Evolutionary conservation across 2,329 filamentous ascomycete genomes (phyloP), one percentile per base, ranked within the genome.

Genomic region (Monosporascus sp.): DNA sequence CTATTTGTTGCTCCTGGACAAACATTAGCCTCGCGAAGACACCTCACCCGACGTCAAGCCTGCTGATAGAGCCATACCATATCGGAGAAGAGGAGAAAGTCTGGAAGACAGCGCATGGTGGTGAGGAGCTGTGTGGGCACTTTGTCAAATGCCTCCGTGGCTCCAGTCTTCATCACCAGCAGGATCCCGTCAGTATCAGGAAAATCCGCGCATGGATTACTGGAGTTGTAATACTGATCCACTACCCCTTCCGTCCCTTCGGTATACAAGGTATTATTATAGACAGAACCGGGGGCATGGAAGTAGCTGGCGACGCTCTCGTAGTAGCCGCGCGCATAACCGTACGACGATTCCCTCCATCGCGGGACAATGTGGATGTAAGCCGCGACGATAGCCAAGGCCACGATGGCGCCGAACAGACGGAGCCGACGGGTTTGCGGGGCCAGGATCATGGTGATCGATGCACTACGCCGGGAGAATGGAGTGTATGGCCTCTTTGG

Each of bases 151-250:
- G 76, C 70, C 62, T 83, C 80, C 44, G 78, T 81, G 3, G 80
- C 78, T 46, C 81, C 80, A 1, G 81, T 83, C 68, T 84, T 84
- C 70, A 85, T 77, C 52, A 83, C 72, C 27, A 83, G 67, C 35
- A 77, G 70, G 45, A 79, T 70, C 54, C 73, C 72, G 31, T 74
- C 67, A 38, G 71, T 72, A 51, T 72, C 60, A 11, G 75, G 74
- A 50, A 78, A 74, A 54, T 66, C 66, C 44, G 67, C 64, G 60
- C 77, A 79, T 2, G 67, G 64, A 17, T 61, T 57, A 54, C 62
- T 69, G 39, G 71, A 70, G 58, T 72, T 71, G 50, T 67, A 71
- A 39, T 68, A 67, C 46, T 66, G 60, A 24, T 69, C 59, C 39
- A 72, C 66, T 48, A 60, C 56, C 22, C 60, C 59, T 51, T 70